These are phyloP conservation scores for Zasmidium cellare DNA, from an alignment of 2,329 filamentous ascomycete species.

Conservation along the genomic window DNA sequence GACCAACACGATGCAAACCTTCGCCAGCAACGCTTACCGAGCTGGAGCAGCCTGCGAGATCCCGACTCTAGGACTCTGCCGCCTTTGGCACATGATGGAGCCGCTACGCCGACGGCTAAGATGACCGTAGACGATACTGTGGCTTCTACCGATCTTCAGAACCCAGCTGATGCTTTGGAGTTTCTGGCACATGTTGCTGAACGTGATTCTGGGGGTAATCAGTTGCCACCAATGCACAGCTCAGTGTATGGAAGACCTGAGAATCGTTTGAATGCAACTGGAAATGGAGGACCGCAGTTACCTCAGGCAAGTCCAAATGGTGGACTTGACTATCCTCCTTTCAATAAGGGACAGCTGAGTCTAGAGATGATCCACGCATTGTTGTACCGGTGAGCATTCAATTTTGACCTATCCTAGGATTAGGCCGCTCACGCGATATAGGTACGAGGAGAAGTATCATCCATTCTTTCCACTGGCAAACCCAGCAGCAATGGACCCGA, in stretches of 20 bases:
- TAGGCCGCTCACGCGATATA: neutral
- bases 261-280: slow-evolving; percentile 7
- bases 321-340: slow-evolving; percentile 31
- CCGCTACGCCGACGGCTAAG: slow-evolving; percentile 26
- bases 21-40: slow-evolving; percentile 21
- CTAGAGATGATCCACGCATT: slow-evolving; percentile 32
- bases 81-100: slow-evolving; percentile 26
- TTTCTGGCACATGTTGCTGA: slow-evolving; percentile 36
- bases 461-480: slow-evolving; percentile 36
- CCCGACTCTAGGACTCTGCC: slow-evolving; percentile 29
- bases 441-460: slow-evolving; percentile 35
- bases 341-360: slow-evolving; percentile 29
- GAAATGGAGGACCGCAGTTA: slow-evolving; percentile 12
- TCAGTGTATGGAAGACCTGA: slow-evolving; percentile 24
- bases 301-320: slow-evolving; percentile 14
- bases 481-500: slow-evolving; percentile 29
- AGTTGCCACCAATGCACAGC: slow-evolving; percentile 31
- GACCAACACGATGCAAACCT: slow-evolving; percentile 15
- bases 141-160: slow-evolving; percentile 34
- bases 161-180: slow-evolving; percentile 36
- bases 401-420: too few relatives aligned
- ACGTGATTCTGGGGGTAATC: slow-evolving; percentile 28
- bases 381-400: slow-evolving; percentile 22
- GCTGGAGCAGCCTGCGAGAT: slow-evolving; percentile 23
- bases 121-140: slow-evolving; percentile 35